Evolutionary conservation across 2,329 filamentous ascomycete species (phyloP).

Genomic region (Parafenestella ontariensis): DNA sequence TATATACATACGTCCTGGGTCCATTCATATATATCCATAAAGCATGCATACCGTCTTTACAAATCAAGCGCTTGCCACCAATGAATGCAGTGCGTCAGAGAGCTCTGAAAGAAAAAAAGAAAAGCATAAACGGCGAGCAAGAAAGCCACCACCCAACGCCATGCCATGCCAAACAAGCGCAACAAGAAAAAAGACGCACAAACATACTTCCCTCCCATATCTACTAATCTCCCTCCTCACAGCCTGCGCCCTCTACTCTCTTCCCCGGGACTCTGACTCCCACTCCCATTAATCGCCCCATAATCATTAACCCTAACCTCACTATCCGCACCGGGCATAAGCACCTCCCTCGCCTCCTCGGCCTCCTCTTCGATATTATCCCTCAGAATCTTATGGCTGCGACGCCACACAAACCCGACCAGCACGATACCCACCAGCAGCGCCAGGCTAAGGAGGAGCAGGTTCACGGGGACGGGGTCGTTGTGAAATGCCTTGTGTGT

Average conservation of each 20-base stretch:
- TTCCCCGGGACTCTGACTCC: constrained; percentile 15
- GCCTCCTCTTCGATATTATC: constrained; percentile 48
- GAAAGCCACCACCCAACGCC: not conserved
- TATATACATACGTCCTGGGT: not conserved
- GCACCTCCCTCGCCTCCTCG: constrained; percentile 41
- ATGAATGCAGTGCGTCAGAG: not conserved
- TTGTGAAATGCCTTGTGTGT: constrained; percentile 75
- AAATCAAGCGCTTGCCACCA: not conserved
- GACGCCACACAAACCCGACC: constrained; percentile 69
- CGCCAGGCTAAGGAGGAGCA: constrained; percentile 68
- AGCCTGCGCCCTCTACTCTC: constrained; percentile 29
- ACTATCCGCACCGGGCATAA: constrained; percentile 46
- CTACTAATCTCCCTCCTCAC: not conserved
- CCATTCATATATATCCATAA: not conserved
- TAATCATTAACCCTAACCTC: constrained; percentile 26
- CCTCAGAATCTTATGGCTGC: constrained; percentile 53
- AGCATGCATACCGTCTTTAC: too few relatives aligned
- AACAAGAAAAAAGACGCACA: not conserved
- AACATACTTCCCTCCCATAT: not conserved
- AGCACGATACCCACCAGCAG: constrained; percentile 69
- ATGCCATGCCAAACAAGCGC: not conserved
- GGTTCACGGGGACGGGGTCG: constrained; percentile 79
- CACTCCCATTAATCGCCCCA: constrained; percentile 24
- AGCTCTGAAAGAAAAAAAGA: not conserved
- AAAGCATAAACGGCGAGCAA: not conserved